Percentiles rank a stretch among this genome's conserved stretches.
These are phyloP conservation scores for Andrographis paniculata DNA, from an alignment of 305 asterid genomes.

Conservation along the genomic window DNA sequence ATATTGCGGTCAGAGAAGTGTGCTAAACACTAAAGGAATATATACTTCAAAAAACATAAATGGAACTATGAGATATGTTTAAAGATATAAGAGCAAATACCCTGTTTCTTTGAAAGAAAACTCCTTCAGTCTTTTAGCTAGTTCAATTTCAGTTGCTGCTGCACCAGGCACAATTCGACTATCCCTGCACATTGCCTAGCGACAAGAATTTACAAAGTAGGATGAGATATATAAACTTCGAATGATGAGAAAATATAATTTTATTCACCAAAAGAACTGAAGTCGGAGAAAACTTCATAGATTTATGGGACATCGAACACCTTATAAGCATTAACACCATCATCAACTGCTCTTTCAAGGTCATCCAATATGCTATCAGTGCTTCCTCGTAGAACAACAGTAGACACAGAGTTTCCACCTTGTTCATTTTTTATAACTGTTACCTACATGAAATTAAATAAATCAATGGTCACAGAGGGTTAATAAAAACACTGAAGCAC, in stretches of 20 bases:
- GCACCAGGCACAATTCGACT: conserved; percentile 93
- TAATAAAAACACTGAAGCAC: conserved; percentile 13
- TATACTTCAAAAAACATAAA: background rate
- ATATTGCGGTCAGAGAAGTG: conserved; percentile 1
- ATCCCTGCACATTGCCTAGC: conserved; percentile 99
- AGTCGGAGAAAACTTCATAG: conserved; percentile 10
- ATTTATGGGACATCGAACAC: conserved; percentile 22
- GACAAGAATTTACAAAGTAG: conserved; percentile 12
- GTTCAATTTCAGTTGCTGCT: conserved; percentile 94
- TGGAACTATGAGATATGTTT: conserved; percentile 2
- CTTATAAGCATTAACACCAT: conserved; percentile 95
- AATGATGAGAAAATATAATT: conserved; percentile 9
- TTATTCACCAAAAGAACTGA: no score
- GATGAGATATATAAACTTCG: conserved; percentile 13
- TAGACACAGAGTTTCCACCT: conserved; percentile 91
- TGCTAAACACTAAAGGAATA: no score
- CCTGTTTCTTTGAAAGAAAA: conserved; percentile 92
- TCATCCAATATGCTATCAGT: conserved; percentile 97
- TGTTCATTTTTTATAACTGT: conserved; percentile 87
- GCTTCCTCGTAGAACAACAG: conserved; percentile 92
- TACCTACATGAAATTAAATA: conserved; percentile 38
- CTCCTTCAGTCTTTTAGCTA: conserved; percentile 84
- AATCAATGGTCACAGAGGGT: conserved; percentile 9
- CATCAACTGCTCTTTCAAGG: conserved; percentile 96
- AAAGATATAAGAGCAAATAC: conserved; percentile 28